Conservation (phyloP, 495 filamentous ascomycete genomes). For the Penicillium riverlandense region DNA sequence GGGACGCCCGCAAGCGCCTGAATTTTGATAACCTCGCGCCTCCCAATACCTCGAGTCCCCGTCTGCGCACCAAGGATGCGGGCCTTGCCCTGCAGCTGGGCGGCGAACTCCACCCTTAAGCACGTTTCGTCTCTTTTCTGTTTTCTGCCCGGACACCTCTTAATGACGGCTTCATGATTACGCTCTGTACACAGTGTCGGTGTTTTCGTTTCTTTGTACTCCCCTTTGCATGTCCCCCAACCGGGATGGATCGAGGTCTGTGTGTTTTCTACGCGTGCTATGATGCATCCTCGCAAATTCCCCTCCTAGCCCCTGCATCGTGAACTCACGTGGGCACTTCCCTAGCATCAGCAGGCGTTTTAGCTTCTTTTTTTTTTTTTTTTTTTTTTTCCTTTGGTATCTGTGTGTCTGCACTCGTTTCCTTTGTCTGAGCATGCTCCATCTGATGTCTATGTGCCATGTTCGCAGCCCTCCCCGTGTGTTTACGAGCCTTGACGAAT, state of each 20-base stretch:
- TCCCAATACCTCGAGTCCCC: conserved; percentile 35
- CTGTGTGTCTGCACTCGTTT: conserved; percentile 6
- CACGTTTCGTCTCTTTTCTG: background rate
- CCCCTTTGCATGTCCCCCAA: conserved; percentile 8
- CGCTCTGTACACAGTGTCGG: conserved; percentile 19
- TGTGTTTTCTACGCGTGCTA: background rate
- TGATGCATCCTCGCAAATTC: too few relatives aligned
- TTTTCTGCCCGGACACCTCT: conserved; percentile 4
- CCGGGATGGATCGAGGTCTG: background rate
- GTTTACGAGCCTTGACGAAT: background rate
- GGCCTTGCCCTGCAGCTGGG: conserved; percentile 36
- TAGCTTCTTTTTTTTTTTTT: background rate
- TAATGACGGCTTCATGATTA: conserved; percentile 29
- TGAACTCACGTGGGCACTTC: background rate
- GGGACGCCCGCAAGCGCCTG: conserved; percentile 52
- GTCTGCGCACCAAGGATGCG: conserved; percentile 19
- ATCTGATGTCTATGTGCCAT: conserved; percentile 1
- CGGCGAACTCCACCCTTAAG: conserved; percentile 33
- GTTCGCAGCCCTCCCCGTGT: background rate
- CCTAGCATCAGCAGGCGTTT: conserved; percentile 2
- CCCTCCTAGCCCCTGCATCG: too few relatives aligned
- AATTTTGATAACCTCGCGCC: conserved; percentile 62
- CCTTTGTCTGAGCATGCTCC: background rate
- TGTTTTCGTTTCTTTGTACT: background rate
- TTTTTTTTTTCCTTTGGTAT: background rate